These are phyloP conservation scores for Amesomyces nigricolor DNA, from an alignment of 2,329 filamentous ascomycete genomes.

Conservation along the genomic window DNA sequence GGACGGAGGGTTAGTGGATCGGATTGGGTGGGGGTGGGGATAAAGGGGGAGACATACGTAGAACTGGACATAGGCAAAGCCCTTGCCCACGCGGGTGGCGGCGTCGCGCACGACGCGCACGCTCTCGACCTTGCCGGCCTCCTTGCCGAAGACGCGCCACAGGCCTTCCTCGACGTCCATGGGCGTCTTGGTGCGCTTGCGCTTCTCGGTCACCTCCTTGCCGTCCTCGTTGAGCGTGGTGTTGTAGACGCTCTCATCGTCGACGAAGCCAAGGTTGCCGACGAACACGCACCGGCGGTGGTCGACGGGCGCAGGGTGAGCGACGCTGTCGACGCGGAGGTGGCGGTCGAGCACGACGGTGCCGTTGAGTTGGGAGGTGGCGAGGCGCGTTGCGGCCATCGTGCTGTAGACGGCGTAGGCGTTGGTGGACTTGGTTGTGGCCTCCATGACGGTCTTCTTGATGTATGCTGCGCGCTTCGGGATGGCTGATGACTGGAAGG, in stretches of 20 bases:
- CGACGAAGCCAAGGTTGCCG: conserved; percentile 92
- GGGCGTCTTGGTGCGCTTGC: conserved; percentile 65
- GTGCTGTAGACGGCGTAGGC: conserved; percentile 89
- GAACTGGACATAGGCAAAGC: conserved; percentile 97
- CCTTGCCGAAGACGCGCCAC: conserved; percentile 71
- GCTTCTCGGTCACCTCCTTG: conserved; percentile 55
- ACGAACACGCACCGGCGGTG: conserved; percentile 92
- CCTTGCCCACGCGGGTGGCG: conserved; percentile 89
- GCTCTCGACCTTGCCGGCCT: conserved; percentile 77
- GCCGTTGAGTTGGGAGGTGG: conserved; percentile 74
- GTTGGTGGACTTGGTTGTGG: conserved; percentile 88
- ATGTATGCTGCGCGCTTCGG: conserved; percentile 95
- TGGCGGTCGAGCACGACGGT: conserved; percentile 79
- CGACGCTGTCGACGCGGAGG: conserved; percentile 82
- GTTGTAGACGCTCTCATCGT: conserved; percentile 72
- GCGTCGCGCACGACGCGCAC: conserved; percentile 88
- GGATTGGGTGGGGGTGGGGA: neutral
- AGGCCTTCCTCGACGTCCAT: conserved; percentile 90
- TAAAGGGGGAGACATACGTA: conserved; percentile 49
- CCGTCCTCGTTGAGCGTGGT: conserved; percentile 60
- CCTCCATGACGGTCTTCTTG: conserved; percentile 81
- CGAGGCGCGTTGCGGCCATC: conserved; percentile 66
- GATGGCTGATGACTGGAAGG: conserved; percentile 68
- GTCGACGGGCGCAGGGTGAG: conserved; percentile 76
- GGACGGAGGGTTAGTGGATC: conserved; percentile 2